Evolutionary conservation across 495 filamentous ascomycete genomes (phyloP).

Genomic region (Podospora didyma): DNA sequence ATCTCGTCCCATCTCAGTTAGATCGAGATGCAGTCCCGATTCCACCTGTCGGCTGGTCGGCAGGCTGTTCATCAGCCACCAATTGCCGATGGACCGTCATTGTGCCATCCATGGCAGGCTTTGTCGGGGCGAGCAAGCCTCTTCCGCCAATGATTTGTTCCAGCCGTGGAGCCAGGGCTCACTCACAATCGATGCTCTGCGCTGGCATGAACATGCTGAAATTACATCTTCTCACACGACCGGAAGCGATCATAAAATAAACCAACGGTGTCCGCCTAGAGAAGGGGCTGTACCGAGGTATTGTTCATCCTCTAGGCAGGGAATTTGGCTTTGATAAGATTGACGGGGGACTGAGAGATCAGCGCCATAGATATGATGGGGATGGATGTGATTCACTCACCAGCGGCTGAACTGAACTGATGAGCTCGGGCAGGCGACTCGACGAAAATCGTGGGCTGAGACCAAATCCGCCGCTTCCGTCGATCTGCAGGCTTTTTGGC

Average conservation of each 20-base stretch:
- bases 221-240: constrained; percentile 7
- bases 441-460: neutral
- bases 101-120: neutral
- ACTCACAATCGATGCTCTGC: neutral
- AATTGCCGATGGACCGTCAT: constrained; percentile 23
- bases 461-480: constrained; percentile 2
- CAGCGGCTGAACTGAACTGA: constrained; percentile 3
- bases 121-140: neutral
- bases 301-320: too few species aligned
- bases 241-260: neutral
- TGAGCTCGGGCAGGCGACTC: neutral
- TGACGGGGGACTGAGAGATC: too few species aligned
- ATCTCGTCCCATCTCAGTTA: neutral
- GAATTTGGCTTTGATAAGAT: too few species aligned
- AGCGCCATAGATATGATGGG: too few species aligned
- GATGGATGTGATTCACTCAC: too few species aligned
- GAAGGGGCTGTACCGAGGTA: too few species aligned
- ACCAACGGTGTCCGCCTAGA: too few species aligned
- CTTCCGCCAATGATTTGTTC: constrained; percentile 8
- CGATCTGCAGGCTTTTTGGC: constrained; percentile 14
- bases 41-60: constrained; percentile 5
- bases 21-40: constrained; percentile 6
- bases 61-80: constrained; percentile 1
- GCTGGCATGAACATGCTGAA: constrained; percentile 18
- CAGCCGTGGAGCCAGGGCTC: constrained; percentile 1